Conservation (phyloP, 352 stramenopile genomes). For the Phytophthora uliginosa region DNA sequence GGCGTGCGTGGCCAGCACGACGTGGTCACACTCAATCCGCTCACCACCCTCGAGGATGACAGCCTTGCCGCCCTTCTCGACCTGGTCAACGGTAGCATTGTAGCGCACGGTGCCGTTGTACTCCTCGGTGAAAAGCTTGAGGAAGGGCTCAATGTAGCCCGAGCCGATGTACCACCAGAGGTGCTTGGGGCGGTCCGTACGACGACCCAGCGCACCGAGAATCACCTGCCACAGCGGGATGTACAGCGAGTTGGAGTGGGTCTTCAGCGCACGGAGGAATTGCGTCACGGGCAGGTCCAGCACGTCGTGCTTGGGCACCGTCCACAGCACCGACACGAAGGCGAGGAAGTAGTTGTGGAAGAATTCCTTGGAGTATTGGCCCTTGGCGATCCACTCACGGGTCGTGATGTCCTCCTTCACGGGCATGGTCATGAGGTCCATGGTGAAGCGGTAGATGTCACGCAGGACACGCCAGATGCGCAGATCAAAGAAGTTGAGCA, state of each 20-base stretch:
- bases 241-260: conserved; percentile 89
- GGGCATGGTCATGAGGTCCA: conserved; percentile 88
- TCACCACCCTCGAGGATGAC: conserved; percentile 79
- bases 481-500: conserved; percentile 76
- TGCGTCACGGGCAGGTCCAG: conserved; percentile 85
- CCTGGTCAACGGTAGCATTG: conserved; percentile 69
- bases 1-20: conserved; percentile 86
- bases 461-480: conserved; percentile 87
- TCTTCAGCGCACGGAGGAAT: conserved; percentile 90
- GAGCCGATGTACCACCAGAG: conserved; percentile 90
- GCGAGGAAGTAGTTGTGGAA: conserved; percentile 91
- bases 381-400: conserved; percentile 76
- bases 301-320: conserved; percentile 86
- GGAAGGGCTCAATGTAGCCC: conserved; percentile 87
- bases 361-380: conserved; percentile 86
- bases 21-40: conserved; percentile 86
- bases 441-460: conserved; percentile 91
- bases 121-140: conserved; percentile 88
- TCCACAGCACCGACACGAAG: conserved; percentile 90
- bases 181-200: conserved; percentile 84
- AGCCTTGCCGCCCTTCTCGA: conserved; percentile 85
- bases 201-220: conserved; percentile 71
- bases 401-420: conserved; percentile 83
- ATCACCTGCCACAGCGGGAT: conserved; percentile 90
- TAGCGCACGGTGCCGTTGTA: conserved; percentile 86